Evolutionary conservation across 2,329 filamentous ascomycete genomes (phyloP), one percentile per base, ranked within the genome.

Genomic region (Ceratocystis smalleyi): DNA sequence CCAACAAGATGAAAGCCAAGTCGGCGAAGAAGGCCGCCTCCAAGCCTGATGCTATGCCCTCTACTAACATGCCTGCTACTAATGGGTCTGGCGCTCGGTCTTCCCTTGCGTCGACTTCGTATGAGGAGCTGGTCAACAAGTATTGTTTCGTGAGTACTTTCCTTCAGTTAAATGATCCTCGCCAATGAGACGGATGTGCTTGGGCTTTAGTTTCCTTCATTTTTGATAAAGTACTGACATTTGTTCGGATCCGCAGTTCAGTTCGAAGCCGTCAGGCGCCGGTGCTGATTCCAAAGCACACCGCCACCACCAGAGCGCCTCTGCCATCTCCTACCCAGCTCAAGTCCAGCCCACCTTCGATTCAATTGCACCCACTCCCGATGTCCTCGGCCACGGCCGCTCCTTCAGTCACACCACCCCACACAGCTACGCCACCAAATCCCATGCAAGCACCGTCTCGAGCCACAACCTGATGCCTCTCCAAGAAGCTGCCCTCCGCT

Each of bases 121-220:
- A 99, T 74, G 89, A 95, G 76, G 94, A 99, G 77, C 83, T 99
- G 69, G 88, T 99, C 75, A 91, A 95, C 79, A 96, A 95, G 79
- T 99, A 96, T 81, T 99, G 94, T 82, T 99, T 97, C 84, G 92
- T 96, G 92, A 85, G 92, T 95, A 65, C 35, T 43, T 45, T 35
- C 8, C 12, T 57, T 35, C 1, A 35, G 17, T 3, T n/a, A 5
- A n/a, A n/a, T 57, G 17, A 15, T 32, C 3, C 35, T 5, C 10
- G 3, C 10, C 10, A 5, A 40, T 40, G 10, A 40, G 35, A 40
- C 35, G 35, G 35, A 40, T 12, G 10, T 40, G 35, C 12, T n/a
- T 19, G 12, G 3, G 35, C n/a, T 35, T 32, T 30, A 15, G 5
- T 15, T 1, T 17, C 27, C 3, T 75, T 69, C 73, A 49, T 15